Conservation (phyloP, 2,329 filamentous ascomycete genomes). For the Ceratocystis destructans region DNA sequence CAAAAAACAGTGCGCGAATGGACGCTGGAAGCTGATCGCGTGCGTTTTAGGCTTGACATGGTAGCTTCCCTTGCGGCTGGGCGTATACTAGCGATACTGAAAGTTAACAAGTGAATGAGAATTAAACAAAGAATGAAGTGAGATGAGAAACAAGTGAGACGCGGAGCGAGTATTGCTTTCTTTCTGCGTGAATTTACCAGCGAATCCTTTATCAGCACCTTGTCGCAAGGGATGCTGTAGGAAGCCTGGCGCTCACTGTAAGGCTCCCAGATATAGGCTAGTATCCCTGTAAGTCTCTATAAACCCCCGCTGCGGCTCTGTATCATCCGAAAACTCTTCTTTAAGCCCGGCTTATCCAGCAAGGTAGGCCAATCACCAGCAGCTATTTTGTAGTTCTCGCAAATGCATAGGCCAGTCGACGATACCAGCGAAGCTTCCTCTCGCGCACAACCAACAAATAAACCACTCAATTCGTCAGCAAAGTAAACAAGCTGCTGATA, state of each 20-base stretch:
- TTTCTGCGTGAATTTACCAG: not conserved
- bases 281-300: not conserved
- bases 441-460: not conserved
- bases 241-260: not conserved
- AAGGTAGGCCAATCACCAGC: not conserved
- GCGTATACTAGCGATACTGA: not conserved
- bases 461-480: not conserved
- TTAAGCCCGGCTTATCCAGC: not conserved
- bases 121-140: not conserved
- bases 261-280: too few species aligned
- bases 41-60: slow-evolving; percentile 29
- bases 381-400: not conserved
- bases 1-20: slow-evolving; percentile 18
- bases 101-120: not conserved
- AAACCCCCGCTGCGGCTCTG: not conserved
- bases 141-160: not conserved
- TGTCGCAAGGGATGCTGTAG: not conserved
- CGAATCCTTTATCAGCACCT: not conserved
- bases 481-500: not conserved
- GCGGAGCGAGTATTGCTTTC: not conserved
- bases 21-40: slow-evolving; percentile 27
- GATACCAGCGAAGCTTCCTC: not conserved
- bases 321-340: not conserved
- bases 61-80: not conserved
- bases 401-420: not conserved